phyloP scores from a whole-genome alignment of 768 basidiomycete species.

The Auricularia auricula-judae region DNA sequence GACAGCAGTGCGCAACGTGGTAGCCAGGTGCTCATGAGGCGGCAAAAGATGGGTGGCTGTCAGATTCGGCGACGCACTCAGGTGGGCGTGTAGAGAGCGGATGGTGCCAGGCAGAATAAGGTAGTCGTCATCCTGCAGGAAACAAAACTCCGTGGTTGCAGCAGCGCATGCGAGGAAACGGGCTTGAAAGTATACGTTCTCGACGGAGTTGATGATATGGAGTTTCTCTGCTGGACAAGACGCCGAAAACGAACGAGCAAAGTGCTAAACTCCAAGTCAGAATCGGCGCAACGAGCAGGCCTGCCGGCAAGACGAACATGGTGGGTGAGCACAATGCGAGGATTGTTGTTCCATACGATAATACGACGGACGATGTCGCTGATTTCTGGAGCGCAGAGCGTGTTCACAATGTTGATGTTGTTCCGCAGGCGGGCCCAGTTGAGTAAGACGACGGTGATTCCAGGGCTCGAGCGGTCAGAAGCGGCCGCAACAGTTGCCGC shows the following conservation, averaged over 20 bases:
- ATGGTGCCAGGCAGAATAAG: slow-evolving; percentile 48
- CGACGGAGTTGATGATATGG: slow-evolving; percentile 43
- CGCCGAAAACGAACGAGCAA: slow-evolving; percentile 25
- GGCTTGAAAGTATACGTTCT: slow-evolving; percentile 51
- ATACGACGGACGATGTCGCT: slow-evolving; percentile 36
- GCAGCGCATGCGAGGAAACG: slow-evolving; percentile 47
- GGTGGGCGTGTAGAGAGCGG: slow-evolving; percentile 33
- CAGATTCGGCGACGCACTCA: slow-evolving; percentile 15
- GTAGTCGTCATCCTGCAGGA: slow-evolving; percentile 68
- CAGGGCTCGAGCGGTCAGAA: slow-evolving; percentile 13
- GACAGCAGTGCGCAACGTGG: slow-evolving; percentile 34
- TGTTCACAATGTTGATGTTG: slow-evolving; percentile 41
- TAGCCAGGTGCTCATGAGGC: slow-evolving; percentile 49
- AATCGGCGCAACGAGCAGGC: slow-evolving; percentile 3
- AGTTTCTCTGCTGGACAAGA: slow-evolving; percentile 29
- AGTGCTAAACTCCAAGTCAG: slow-evolving; percentile 3
- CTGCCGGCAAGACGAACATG: slow-evolving; percentile 25
- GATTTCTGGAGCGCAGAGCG: slow-evolving; percentile 38
- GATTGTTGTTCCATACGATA: slow-evolving; percentile 56
- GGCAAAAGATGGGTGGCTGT: slow-evolving; percentile 44
- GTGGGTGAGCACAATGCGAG: slow-evolving; percentile 24
- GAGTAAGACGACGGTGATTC: slow-evolving; percentile 46
- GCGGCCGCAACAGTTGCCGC: background rate
- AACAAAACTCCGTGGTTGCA: slow-evolving; percentile 43
- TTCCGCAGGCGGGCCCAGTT: slow-evolving; percentile 62